phyloP scores from a whole-genome alignment of 2,329 filamentous ascomycete species.

The Xylariaceae sp. region DNA sequence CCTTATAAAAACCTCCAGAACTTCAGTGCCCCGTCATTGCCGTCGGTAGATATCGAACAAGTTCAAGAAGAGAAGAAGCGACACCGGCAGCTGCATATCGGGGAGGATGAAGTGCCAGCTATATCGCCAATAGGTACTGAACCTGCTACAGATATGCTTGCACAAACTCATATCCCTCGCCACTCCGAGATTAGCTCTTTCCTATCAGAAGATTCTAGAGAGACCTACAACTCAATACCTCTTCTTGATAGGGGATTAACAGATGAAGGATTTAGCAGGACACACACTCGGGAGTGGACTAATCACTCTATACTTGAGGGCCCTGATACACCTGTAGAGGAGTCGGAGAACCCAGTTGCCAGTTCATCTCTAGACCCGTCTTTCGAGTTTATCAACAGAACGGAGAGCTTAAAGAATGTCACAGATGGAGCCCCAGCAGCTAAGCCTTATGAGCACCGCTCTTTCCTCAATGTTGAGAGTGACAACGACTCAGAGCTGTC shows the following conservation, averaged over 20 bases:
- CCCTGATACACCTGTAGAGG: slow-evolving; percentile 45
- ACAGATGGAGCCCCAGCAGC: slow-evolving; percentile 42
- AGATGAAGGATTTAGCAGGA: slow-evolving; percentile 55
- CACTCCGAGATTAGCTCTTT: slow-evolving; percentile 53
- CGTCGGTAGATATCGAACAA: slow-evolving; percentile 35
- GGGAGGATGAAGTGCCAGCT: slow-evolving; percentile 47
- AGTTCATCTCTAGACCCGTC: slow-evolving; percentile 49
- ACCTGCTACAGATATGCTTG: slow-evolving; percentile 26
- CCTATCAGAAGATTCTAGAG: slow-evolving; percentile 67
- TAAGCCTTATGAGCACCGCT: slow-evolving; percentile 30
- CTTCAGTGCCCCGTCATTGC: slow-evolving; percentile 19
- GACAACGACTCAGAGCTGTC: slow-evolving; percentile 64
- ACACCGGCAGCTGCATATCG: slow-evolving; percentile 53
- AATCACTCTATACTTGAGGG: slow-evolving; percentile 60
- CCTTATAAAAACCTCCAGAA: slow-evolving; percentile 32
- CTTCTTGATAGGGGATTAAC: slow-evolving; percentile 72
- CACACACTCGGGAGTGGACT: slow-evolving; percentile 56
- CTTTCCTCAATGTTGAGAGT: slow-evolving; percentile 47
- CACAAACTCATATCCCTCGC: slow-evolving; percentile 33
- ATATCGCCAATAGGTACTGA: slow-evolving; percentile 37
- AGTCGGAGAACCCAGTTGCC: slow-evolving; percentile 40
- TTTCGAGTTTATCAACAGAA: slow-evolving; percentile 61
- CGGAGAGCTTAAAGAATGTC: slow-evolving; percentile 57
- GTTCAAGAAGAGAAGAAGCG: slow-evolving; percentile 49
- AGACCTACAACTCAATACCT: slow-evolving; percentile 79